Evolutionary conservation across 371 early-diverging fungal genomes (phyloP), one percentile per base, ranked within the genome.

Genomic region (Zancudomyces culisetae): DNA sequence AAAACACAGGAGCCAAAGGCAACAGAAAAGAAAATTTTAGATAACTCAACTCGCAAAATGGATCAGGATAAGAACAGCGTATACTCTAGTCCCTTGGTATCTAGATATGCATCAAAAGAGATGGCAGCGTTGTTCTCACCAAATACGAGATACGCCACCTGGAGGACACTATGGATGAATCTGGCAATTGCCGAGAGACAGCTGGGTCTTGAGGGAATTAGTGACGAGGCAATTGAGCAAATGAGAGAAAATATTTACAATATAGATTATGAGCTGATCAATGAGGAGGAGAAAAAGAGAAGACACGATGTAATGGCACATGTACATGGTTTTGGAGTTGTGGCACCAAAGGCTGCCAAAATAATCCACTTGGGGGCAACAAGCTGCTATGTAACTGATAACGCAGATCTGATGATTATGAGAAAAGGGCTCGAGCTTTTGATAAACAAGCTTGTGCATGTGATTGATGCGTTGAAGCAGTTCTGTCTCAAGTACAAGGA

Each of bases 251-350:
- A 93, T 69, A 53, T 92, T 48, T 66, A 68, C 60, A 77, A 87
- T 60, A 91, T 92, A 64, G 95, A 97, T 72, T 97, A 86, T 62
- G 74, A 59, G 35, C 60, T 89, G 51, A 94, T 91, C 49, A 84
- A 82, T 46, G 84, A 71, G 30, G 95, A 97, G 68, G 97, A 97
- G 67, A 83, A 85, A 77, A 77, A 79, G 57, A 79, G 93, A 42
- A 79, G 95, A 39, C 97, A 97, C 71, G 97, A 97, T 67, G 97
- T 97, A 28, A 97, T 97, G 95, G 94, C 90, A 23, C 91, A 90
- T 55, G 89, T 90, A n/a, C 92, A 93, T 65, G 83, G 92, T 4
- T 97, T 90, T 72, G 94, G 94, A 28, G 69, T 85, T 4, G 90
- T 80, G 19, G 81, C 81, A 50, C 95, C 97, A 47, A 73, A 68